Evolutionary conservation across 225 moss, liverwort and hornwort species (phyloP).

Genomic region (Pseudoscleropodium purum): DNA sequence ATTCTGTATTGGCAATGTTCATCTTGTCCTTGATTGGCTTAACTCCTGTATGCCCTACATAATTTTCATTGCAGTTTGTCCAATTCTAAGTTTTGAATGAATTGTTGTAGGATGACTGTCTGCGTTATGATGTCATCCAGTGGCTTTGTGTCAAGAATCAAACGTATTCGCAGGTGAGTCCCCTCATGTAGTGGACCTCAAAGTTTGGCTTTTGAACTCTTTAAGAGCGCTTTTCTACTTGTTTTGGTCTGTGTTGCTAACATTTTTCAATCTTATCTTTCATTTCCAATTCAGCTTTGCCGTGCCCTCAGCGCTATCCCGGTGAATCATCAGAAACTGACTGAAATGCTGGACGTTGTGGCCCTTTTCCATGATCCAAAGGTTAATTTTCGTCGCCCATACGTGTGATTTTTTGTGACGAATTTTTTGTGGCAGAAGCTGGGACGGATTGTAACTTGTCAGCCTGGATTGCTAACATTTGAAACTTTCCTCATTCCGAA

Average conservation of each 20-base stretch:
- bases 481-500: not conserved
- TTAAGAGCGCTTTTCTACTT: not conserved
- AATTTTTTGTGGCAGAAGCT: not conserved
- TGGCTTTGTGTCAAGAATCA: constrained; percentile 94
- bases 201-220: not conserved
- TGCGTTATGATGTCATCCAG: constrained; percentile 92
- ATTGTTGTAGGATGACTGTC: constrained; percentile 57
- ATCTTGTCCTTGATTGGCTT: not conserved
- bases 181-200: not conserved
- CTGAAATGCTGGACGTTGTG: constrained; percentile 59
- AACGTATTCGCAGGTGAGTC: constrained; percentile 82
- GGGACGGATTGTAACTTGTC: not conserved
- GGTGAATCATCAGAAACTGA: constrained; percentile 63
- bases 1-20: not conserved
- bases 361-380: constrained; percentile 75
- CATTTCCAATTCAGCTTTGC: constrained; percentile 29
- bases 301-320: constrained; percentile 68
- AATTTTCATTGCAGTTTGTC: too few relatives aligned
- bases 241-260: constrained; percentile 1
- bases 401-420: not conserved
- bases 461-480: not conserved
- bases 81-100: not conserved
- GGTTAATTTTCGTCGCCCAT: constrained; percentile 15
- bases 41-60: not conserved
- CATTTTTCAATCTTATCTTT: not conserved